Evolutionary conservation across 2,329 filamentous ascomycete genomes (phyloP).

Genomic region (Botrytis deweyae): DNA sequence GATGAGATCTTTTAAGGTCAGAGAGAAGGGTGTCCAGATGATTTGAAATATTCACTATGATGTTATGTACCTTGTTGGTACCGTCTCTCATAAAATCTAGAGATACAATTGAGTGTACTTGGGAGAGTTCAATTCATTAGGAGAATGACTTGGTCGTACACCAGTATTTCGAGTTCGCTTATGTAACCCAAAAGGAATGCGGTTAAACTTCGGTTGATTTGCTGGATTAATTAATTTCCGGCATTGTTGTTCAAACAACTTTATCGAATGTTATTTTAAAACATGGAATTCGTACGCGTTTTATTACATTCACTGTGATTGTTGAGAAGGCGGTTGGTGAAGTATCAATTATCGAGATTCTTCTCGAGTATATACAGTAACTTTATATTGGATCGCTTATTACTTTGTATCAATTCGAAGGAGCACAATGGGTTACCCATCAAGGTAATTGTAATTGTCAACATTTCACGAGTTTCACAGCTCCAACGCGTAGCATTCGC

Average conservation of each 20-base stretch:
- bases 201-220: background rate
- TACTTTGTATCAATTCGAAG: background rate
- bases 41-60: background rate
- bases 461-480: background rate
- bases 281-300: background rate
- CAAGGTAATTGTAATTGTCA: background rate
- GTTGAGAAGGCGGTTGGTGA: background rate
- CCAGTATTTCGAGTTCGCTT: background rate
- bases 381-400: background rate
- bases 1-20: background rate
- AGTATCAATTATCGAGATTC: background rate
- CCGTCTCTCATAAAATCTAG: background rate
- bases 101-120: background rate
- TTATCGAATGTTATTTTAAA: background rate
- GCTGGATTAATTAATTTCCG: background rate
- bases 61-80: background rate
- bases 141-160: background rate
- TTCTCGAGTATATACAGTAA: background rate
- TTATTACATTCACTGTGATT: background rate
- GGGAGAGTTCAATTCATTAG: no score
- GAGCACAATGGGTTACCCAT: background rate
- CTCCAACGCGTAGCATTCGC: background rate
- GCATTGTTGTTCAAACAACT: background rate
- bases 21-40: background rate
- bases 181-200: background rate